A percentile compares a stretch with the other conserved stretches of the same genome.
These are phyloP conservation scores for Vachellia collinsii DNA, from an alignment of 306 rosid species.

Conservation along the genomic window DNA sequence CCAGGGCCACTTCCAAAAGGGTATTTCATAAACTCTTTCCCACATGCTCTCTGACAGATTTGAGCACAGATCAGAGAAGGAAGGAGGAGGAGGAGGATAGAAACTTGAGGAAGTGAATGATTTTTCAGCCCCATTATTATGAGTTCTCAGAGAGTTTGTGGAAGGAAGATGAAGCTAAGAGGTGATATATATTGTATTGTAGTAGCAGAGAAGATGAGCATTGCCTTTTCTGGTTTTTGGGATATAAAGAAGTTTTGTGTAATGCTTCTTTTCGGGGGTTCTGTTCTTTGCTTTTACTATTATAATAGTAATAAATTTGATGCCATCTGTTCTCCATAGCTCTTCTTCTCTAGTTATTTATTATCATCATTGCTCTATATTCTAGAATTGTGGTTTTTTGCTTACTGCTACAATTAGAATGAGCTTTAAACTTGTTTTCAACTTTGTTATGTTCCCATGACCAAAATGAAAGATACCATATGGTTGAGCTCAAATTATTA, in stretches of 20 bases:
- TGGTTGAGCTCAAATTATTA: conserved; percentile 27
- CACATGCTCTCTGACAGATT: conserved; percentile 11
- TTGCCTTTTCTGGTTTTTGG: neutral
- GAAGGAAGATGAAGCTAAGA: neutral
- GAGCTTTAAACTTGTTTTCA: neutral
- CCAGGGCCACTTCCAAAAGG: conserved; percentile 22
- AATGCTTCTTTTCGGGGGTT: neutral
- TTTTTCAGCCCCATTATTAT: neutral
- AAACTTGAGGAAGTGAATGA: conserved; percentile 1
- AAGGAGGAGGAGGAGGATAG: neutral
- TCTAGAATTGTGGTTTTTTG: neutral
- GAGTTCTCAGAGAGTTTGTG: neutral
- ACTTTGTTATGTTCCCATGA: neutral
- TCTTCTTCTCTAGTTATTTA: neutral
- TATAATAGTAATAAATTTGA: conserved; percentile 13
- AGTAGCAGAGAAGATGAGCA: neutral
- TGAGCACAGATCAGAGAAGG: conserved; percentile 22
- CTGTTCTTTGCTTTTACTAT: neutral
- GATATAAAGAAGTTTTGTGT: neutral
- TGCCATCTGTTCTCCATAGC: neutral
- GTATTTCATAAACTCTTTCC: conserved; percentile 14
- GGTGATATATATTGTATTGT: conserved; percentile 7
- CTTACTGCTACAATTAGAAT: neutral
- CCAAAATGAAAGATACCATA: conserved; percentile 25
- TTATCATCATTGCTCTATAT: neutral